These are phyloP conservation scores for Myriangium duriaei DNA, from an alignment of 2,329 filamentous ascomycete species.

Conservation along the genomic window DNA sequence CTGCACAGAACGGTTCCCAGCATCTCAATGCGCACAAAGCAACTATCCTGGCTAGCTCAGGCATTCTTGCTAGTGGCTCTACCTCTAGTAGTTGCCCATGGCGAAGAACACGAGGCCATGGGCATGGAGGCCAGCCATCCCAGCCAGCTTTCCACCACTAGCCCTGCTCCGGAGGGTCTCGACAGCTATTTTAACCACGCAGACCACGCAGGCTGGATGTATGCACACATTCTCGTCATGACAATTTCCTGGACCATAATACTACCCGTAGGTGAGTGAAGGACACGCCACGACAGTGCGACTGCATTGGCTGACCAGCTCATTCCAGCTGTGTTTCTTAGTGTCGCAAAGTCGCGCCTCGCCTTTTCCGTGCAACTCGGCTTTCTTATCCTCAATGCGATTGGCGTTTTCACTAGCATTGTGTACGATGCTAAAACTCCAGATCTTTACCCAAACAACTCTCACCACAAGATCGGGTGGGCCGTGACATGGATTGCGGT, in stretches of 20 bases:
- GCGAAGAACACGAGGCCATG: constrained; percentile 20
- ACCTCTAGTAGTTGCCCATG: constrained; percentile 30
- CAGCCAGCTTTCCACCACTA: constrained; percentile 7
- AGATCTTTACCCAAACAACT: constrained; percentile 74
- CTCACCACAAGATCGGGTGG: constrained; percentile 86
- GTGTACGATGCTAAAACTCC: constrained; percentile 73
- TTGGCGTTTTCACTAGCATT: constrained; percentile 52
- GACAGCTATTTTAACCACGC: constrained; percentile 50
- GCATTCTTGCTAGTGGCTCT: constrained; percentile 29
- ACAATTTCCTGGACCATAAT: constrained; percentile 58
- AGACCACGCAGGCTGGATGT: constrained; percentile 44
- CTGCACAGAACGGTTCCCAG: background rate
- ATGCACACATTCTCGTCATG: constrained; percentile 61
- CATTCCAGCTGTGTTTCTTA: constrained; percentile 65
- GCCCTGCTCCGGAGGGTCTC: too few relatives aligned
- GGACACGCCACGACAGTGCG: background rate
- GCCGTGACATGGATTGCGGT: constrained; percentile 58
- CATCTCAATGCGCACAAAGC: background rate
- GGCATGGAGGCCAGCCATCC: constrained; percentile 17
- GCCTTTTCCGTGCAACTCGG: constrained; percentile 55
- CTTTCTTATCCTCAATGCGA: constrained; percentile 30
- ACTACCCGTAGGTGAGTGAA: constrained; percentile 54
- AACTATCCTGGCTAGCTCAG: background rate
- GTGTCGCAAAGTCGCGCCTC: constrained; percentile 64
- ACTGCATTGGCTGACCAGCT: background rate